Percentiles rank a stretch among this genome's conserved stretches.
These are phyloP conservation scores for Melanogaster broomeanus DNA, from an alignment of 768 basidiomycete genomes.

Conservation along the genomic window DNA sequence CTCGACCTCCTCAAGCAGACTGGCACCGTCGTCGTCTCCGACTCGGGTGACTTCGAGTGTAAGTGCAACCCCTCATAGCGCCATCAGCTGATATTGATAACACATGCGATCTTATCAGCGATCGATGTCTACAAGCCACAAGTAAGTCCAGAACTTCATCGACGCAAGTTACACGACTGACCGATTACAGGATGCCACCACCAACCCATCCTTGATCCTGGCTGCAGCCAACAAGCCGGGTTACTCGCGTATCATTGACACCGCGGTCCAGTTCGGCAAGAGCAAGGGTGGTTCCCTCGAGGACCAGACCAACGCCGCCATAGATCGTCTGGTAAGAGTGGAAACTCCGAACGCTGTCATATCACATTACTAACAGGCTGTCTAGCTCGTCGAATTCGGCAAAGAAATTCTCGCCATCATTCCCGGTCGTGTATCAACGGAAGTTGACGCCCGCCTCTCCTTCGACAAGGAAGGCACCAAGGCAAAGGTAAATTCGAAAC, in stretches of 20 bases:
- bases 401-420: constrained; percentile 94
- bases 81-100: constrained; percentile 26
- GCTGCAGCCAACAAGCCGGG: constrained; percentile 88
- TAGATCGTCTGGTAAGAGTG: constrained; percentile 81
- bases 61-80: constrained; percentile 16
- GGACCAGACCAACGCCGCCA: constrained; percentile 71
- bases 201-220: constrained; percentile 94
- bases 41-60: constrained; percentile 96
- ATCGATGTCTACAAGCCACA: constrained; percentile 98
- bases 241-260: constrained; percentile 82
- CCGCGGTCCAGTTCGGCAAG: constrained; percentile 75
- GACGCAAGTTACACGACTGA: constrained; percentile 1
- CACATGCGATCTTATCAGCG: constrained; percentile 47
- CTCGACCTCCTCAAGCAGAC: constrained; percentile 86
- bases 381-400: constrained; percentile 95
- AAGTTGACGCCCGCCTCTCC: constrained; percentile 97
- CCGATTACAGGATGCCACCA: constrained; percentile 83
- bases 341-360: constrained; percentile 11
- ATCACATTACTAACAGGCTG: constrained; percentile 9
- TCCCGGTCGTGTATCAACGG: constrained; percentile 98
- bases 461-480: constrained; percentile 95
- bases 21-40: constrained; percentile 95
- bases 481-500: constrained; percentile 59
- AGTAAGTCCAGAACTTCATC: constrained; percentile 39
- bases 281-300: constrained; percentile 79